phyloP scores from a whole-genome alignment of 2,329 filamentous ascomycete species.

The Fusarium anguioides region DNA sequence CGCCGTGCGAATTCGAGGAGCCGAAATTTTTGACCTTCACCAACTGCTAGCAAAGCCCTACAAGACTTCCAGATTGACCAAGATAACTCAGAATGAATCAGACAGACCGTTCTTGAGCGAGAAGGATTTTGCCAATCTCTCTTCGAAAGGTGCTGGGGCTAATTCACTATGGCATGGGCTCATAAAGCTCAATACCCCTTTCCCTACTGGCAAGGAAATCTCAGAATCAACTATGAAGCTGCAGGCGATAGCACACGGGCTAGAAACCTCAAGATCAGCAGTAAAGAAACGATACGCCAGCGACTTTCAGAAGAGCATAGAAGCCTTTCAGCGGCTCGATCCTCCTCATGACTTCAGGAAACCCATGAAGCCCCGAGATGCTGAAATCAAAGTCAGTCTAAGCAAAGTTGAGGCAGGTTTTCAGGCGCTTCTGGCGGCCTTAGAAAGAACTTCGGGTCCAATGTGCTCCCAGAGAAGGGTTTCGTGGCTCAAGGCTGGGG shows the following conservation, averaged over 20 bases:
- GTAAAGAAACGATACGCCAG: constrained; percentile 35
- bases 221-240: constrained; percentile 12
- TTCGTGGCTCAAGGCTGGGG: constrained; percentile 39
- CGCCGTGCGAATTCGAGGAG: constrained; percentile 30
- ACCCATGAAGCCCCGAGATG: constrained; percentile 3
- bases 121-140: constrained; percentile 2
- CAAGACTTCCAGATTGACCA: background rate
- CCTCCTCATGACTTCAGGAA: background rate
- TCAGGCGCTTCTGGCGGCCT: constrained; percentile 7
- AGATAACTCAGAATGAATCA: background rate
- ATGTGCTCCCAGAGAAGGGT: constrained; percentile 25
- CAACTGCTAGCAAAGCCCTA: constrained; percentile 36
- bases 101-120: constrained; percentile 22
- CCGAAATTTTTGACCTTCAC: constrained; percentile 29
- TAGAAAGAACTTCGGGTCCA: constrained; percentile 4
- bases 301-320: constrained; percentile 37
- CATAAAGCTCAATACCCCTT: background rate
- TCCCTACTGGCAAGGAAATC: constrained; percentile 12
- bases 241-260: constrained; percentile 9
- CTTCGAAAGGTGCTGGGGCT: background rate
- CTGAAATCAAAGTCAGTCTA: constrained; percentile 3
- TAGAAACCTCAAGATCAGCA: constrained; percentile 29
- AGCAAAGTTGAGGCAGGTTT: constrained; percentile 17
- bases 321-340: constrained; percentile 30
- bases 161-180: background rate